Conservation (phyloP, 2,329 filamentous ascomycete genomes). For the Didymella arachidicola region DNA sequence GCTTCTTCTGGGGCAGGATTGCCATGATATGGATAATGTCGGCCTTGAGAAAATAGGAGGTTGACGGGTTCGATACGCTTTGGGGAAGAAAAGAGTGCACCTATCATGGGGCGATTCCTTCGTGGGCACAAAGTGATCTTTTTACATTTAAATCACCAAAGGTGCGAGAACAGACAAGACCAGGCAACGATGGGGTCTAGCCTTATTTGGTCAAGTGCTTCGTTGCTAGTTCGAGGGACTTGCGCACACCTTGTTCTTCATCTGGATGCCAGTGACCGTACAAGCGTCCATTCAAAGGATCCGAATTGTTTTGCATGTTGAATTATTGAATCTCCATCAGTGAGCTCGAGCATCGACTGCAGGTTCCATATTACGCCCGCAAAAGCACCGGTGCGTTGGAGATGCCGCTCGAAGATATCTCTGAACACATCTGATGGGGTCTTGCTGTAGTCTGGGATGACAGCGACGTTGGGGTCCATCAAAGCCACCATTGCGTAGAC, state of each 20-base stretch:
- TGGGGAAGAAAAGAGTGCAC: neutral
- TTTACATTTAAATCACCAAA: too few species aligned
- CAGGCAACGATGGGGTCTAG: neutral
- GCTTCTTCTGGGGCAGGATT: neutral
- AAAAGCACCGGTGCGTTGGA: neutral
- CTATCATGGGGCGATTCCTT: neutral
- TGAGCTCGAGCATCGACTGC: neutral
- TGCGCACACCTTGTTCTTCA: too few species aligned
- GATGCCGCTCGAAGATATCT: neutral
- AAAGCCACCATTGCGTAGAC: neutral
- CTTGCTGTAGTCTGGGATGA: neutral
- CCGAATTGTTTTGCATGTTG: neutral
- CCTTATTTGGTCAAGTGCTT: neutral
- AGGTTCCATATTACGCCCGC: neutral
- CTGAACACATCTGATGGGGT: neutral
- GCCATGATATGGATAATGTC: neutral
- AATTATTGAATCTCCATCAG: neutral
- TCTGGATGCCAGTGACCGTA: too few species aligned
- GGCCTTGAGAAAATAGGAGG: neutral
- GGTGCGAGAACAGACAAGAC: neutral
- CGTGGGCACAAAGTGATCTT: too few species aligned
- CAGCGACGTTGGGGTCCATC: neutral
- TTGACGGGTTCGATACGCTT: neutral
- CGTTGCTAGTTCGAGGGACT: too few species aligned
- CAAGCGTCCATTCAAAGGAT: neutral